Percentiles rank a stretch among this genome's conserved stretches.
Conservation (phyloP, 352 stramenopile genomes). For the Pythium myriotylum region DNA sequence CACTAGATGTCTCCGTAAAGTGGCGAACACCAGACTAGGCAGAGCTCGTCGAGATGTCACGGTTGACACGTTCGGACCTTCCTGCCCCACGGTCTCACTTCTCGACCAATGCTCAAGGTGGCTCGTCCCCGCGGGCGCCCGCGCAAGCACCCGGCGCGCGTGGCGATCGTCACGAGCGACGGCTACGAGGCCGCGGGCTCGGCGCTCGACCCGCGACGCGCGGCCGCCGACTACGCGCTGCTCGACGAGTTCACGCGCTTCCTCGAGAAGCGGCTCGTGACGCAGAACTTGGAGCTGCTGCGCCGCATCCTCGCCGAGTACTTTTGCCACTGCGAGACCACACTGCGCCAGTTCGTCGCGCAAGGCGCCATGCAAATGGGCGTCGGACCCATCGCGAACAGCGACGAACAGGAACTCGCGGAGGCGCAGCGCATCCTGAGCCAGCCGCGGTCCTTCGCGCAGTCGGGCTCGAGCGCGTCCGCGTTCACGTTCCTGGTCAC, state of each 20-base stretch:
- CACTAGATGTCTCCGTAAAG: no score
- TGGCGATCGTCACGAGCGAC: slow-evolving; percentile 25
- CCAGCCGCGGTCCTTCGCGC: not conserved
- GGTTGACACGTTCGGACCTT: not conserved
- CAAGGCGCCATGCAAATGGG: slow-evolving; percentile 16
- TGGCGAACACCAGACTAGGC: no score
- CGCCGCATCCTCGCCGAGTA: slow-evolving; percentile 60
- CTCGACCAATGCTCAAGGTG: not conserved
- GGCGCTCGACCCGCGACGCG: not conserved
- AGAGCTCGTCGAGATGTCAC: not conserved
- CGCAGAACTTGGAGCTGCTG: slow-evolving; percentile 49
- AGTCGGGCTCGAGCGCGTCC: not conserved
- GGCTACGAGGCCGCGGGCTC: slow-evolving; percentile 12
- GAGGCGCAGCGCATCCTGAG: slow-evolving; percentile 3
- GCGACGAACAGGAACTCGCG: not conserved
- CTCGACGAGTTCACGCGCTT: slow-evolving; percentile 59
- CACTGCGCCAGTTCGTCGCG: slow-evolving; percentile 41
- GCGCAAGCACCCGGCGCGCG: not conserved
- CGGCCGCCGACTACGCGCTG: slow-evolving; percentile 29
- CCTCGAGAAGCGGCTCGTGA: slow-evolving; percentile 51
- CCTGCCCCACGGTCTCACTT: not conserved
- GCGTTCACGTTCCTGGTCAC: slow-evolving; percentile 23
- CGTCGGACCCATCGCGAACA: slow-evolving; percentile 14
- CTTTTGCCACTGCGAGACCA: slow-evolving; percentile 50
- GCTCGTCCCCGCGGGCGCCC: not conserved